Evolutionary conservation across 208 protist genomes (phyloP).

Genomic region (Trypanosoma rangeli): DNA sequence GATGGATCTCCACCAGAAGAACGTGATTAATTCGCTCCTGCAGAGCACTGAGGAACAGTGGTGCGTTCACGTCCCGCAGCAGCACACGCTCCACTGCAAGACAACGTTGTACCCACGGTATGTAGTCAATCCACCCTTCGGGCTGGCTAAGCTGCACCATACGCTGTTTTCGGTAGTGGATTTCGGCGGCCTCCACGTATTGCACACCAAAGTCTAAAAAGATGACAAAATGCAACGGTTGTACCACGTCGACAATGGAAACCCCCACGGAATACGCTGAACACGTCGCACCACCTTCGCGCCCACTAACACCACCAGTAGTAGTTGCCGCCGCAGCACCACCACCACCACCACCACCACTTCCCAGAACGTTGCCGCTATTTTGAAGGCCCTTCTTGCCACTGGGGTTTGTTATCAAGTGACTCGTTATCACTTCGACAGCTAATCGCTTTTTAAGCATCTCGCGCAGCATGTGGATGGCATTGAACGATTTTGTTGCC

Average conservation of each 20-base stretch:
- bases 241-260: constrained; percentile 40
- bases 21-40: constrained; percentile 36
- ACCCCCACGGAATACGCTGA: constrained; percentile 1
- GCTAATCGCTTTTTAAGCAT: constrained; percentile 42
- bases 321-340: too few species aligned
- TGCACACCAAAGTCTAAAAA: constrained; percentile 44
- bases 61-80: constrained; percentile 34
- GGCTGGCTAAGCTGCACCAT: constrained; percentile 28
- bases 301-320: constrained; percentile 25
- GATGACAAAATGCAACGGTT: constrained; percentile 38
- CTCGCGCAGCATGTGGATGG: constrained; percentile 32
- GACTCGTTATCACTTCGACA: constrained; percentile 34
- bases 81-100: constrained; percentile 45
- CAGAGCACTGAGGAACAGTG: constrained; percentile 37
- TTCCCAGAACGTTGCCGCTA: constrained; percentile 1
- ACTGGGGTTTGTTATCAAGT: constrained; percentile 1
- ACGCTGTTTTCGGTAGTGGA: constrained; percentile 50
- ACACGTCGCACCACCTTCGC: constrained; percentile 16
- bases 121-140: constrained; percentile 40
- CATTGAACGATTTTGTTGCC: not conserved
- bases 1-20: constrained; percentile 56
- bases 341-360: constrained; percentile 27
- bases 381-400: not conserved
- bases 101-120: constrained; percentile 41
- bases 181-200: constrained; percentile 36